Evolutionary conservation across 495 filamentous ascomycete species (phyloP).

Genomic region (Podospora fimiseda): DNA sequence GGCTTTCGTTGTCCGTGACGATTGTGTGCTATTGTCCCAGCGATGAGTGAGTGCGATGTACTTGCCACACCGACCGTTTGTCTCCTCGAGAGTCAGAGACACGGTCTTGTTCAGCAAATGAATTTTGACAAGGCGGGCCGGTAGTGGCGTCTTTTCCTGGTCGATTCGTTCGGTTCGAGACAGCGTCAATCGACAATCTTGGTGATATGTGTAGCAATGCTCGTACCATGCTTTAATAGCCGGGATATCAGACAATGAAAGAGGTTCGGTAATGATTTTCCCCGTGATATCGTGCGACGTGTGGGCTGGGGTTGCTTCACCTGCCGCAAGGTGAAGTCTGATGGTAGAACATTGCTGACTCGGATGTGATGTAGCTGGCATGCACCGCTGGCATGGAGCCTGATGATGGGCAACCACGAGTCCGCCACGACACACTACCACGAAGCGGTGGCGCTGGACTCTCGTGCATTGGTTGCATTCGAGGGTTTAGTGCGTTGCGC

Average conservation of each 20-base stretch:
- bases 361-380: too few species aligned
- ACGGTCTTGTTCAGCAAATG: not conserved
- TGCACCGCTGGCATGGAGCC: constrained; percentile 3
- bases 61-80: not conserved
- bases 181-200: not conserved
- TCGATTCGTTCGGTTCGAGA: not conserved
- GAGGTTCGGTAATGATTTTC: too few species aligned
- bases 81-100: not conserved
- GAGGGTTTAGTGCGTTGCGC: constrained; percentile 6
- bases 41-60: not conserved
- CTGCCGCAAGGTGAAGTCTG: too few species aligned
- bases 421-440: constrained; percentile 3
- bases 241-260: not conserved
- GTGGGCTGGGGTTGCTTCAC: too few species aligned
- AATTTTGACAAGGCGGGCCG: not conserved
- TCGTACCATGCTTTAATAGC: not conserved
- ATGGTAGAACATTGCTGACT: too few species aligned
- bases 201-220: not conserved
- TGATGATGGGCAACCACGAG: constrained; percentile 7
- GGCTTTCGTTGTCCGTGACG: not conserved
- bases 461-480: constrained; percentile 5
- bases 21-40: not conserved
- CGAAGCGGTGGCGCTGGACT: constrained; percentile 3
- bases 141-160: not conserved
- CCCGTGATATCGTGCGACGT: too few species aligned